These are phyloP conservation scores for Ophidiomyces ophidiicola DNA, from an alignment of 2,329 filamentous ascomycete genomes.

Conservation along the genomic window DNA sequence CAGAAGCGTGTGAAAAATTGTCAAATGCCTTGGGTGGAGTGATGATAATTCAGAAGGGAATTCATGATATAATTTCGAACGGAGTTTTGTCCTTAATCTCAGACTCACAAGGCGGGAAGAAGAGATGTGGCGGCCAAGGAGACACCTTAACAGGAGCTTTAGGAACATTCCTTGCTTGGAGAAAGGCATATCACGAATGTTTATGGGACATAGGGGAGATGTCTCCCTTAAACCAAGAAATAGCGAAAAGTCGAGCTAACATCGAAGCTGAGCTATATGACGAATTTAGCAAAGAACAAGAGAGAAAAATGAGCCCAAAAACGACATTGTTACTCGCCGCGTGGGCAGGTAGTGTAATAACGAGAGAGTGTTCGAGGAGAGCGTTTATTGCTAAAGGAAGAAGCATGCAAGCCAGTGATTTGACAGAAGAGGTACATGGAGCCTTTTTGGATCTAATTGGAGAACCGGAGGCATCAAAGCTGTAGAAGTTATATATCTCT, in stretches of 20 bases:
- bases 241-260: constrained; percentile 29
- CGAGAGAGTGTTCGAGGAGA: constrained; percentile 75
- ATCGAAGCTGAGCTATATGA: constrained; percentile 30
- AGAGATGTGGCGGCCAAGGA: constrained; percentile 87
- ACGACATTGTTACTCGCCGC: constrained; percentile 63
- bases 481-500: too few relatives aligned
- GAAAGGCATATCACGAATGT: constrained; percentile 70
- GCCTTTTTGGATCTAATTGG: constrained; percentile 74
- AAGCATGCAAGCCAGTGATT: constrained; percentile 79
- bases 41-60: constrained; percentile 82
- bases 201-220: constrained; percentile 52
- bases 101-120: constrained; percentile 68
- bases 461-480: constrained; percentile 44
- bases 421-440: constrained; percentile 77
- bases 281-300: constrained; percentile 27
- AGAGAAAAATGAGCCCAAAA: constrained; percentile 42
- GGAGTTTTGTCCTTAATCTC: constrained; percentile 62
- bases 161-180: constrained; percentile 79
- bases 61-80: constrained; percentile 70
- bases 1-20: constrained; percentile 54
- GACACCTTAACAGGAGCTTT: constrained; percentile 86
- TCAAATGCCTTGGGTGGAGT: constrained; percentile 71
- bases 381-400: constrained; percentile 79
- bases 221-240: constrained; percentile 13
- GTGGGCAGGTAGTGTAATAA: constrained; percentile 77